Conservation (phyloP, 768 basidiomycete genomes). For the Pholiota microspora region DNA sequence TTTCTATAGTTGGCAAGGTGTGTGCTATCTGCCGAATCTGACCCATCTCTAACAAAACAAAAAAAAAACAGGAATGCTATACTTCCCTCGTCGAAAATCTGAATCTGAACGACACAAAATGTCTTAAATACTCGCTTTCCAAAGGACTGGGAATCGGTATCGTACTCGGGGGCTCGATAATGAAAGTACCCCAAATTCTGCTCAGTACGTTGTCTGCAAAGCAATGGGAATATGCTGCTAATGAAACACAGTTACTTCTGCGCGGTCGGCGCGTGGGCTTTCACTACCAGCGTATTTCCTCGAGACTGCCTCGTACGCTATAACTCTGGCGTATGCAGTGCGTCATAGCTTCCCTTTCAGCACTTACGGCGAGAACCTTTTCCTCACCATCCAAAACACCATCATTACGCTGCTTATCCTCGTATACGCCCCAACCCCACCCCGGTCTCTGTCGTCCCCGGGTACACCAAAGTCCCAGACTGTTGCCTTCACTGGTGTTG, state of each 20-base stretch:
- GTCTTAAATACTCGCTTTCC: slow-evolving; percentile 88
- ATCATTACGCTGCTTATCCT: slow-evolving; percentile 88
- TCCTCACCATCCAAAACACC: slow-evolving; percentile 87
- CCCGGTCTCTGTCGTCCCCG: slow-evolving; percentile 24
- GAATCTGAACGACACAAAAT: slow-evolving; percentile 70
- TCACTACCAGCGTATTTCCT: slow-evolving; percentile 85
- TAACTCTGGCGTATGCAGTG: slow-evolving; percentile 85
- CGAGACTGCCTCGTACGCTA: slow-evolving; percentile 88
- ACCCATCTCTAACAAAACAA: too few species aligned
- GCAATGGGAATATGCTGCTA: not conserved
- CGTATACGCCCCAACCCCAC: slow-evolving; percentile 43
- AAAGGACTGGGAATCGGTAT: slow-evolving; percentile 93
- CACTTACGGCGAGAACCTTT: slow-evolving; percentile 96
- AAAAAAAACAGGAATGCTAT: slow-evolving; percentile 74
- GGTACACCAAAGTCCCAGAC: slow-evolving; percentile 14
- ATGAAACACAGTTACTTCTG: slow-evolving; percentile 54
- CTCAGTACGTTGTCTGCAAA: slow-evolving; percentile 55
- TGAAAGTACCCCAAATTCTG: slow-evolving; percentile 95
- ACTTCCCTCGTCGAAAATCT: slow-evolving; percentile 84
- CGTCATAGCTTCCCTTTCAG: slow-evolving; percentile 90
- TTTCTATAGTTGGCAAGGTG: slow-evolving; percentile 81
- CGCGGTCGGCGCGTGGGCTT: slow-evolving; percentile 81
- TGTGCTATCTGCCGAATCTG: too few species aligned
- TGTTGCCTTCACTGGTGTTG: slow-evolving; percentile 19
- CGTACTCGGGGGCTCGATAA: slow-evolving; percentile 87